Conservation (phyloP, 2,329 filamentous ascomycete species). For the Exophiala spinifera region DNA sequence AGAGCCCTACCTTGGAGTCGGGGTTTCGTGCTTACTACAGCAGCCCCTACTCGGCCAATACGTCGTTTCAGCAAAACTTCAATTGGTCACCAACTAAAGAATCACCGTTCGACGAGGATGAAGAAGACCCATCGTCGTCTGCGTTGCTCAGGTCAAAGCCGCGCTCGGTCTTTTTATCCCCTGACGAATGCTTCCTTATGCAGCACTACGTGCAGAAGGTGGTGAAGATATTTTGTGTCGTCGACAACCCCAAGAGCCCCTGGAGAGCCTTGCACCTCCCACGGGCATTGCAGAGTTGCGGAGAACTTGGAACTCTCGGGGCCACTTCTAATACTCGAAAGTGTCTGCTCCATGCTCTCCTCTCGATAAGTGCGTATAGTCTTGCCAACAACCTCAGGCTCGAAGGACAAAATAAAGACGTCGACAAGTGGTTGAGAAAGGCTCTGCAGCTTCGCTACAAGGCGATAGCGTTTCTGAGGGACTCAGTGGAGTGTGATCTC, state of each 20-base stretch:
- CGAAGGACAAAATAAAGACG: neutral
- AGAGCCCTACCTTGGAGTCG: neutral
- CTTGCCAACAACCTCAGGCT: conserved; percentile 1
- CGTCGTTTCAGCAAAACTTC: neutral
- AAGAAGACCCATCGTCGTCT: neutral
- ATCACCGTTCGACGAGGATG: neutral
- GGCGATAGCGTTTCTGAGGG: neutral
- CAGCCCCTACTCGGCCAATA: neutral
- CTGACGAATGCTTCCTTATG: conserved; percentile 1
- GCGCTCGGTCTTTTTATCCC: neutral
- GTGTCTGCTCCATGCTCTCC: neutral
- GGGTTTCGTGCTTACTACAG: neutral
- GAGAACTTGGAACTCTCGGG: neutral
- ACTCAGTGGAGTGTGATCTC: neutral
- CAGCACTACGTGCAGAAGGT: conserved; percentile 5
- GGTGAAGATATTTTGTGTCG: neutral
- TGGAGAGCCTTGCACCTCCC: conserved; percentile 8
- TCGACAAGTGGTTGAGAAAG: conserved; percentile 3
- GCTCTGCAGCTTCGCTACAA: conserved; percentile 1
- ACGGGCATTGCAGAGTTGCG: conserved; percentile 3
- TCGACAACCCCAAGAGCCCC: conserved; percentile 2
- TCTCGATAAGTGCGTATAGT: conserved; percentile 3
- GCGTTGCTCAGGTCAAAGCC: neutral
- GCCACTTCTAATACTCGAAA: conserved; percentile 2
- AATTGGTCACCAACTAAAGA: neutral